phyloP scores from a whole-genome alignment of 1,284 basidiomycete genomes.

The Puccinia hordei region DNA sequence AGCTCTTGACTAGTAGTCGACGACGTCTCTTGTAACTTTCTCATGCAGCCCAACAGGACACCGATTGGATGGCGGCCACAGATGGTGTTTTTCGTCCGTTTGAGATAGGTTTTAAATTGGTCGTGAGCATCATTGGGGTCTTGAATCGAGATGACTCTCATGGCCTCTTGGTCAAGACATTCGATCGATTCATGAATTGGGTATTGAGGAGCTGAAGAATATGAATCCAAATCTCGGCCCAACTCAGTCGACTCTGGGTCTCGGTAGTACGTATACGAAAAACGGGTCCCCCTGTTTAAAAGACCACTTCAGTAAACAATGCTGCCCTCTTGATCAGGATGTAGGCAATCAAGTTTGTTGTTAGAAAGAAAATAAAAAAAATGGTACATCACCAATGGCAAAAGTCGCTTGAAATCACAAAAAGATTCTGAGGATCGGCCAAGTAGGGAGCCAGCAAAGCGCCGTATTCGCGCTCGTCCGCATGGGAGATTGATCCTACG shows the following conservation, averaged over 20 bases:
- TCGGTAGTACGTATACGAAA: slow-evolving; percentile 88
- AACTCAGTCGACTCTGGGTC: slow-evolving; percentile 65
- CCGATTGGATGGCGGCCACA: slow-evolving; percentile 95
- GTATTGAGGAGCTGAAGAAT: slow-evolving; percentile 64
- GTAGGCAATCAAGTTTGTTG: too few relatives aligned
- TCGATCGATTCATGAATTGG: slow-evolving; percentile 67
- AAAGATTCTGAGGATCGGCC: slow-evolving; percentile 74
- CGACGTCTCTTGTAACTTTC: slow-evolving; percentile 65
- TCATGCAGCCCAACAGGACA: slow-evolving; percentile 77
- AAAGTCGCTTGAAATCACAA: slow-evolving; percentile 92
- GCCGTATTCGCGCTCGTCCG: slow-evolving; percentile 69
- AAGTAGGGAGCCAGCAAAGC: slow-evolving; percentile 77
- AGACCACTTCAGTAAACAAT: too few relatives aligned
- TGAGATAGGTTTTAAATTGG: slow-evolving; percentile 73
- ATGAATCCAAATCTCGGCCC: slow-evolving; percentile 57
- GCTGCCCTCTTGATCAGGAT: too few relatives aligned
- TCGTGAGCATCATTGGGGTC: slow-evolving; percentile 63
- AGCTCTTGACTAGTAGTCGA: slow-evolving; percentile 56
- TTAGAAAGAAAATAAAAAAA: neutral
- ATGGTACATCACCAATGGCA: slow-evolving; percentile 59
- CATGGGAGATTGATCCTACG: slow-evolving; percentile 75
- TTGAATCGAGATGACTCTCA: slow-evolving; percentile 65
- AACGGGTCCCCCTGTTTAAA: slow-evolving; percentile 76
- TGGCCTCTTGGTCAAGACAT: slow-evolving; percentile 75
- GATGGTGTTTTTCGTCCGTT: slow-evolving; percentile 87